phyloP scores from a whole-genome alignment of 2,329 filamentous ascomycete genomes.

The Sporothrix sp. region DNA sequence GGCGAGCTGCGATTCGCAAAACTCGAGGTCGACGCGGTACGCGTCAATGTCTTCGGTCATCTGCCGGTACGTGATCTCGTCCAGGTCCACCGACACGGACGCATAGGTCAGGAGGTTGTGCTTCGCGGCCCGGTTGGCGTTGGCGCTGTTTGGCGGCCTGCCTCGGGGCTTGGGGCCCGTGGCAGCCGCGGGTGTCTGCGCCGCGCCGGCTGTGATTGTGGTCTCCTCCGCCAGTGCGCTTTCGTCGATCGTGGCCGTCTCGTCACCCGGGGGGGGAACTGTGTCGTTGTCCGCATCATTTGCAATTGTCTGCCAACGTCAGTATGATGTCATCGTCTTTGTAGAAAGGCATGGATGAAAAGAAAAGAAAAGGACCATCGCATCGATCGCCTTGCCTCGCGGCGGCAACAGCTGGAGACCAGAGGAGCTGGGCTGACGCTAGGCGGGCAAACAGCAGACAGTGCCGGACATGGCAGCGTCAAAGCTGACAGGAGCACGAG shows the following conservation, averaged over 20 bases:
- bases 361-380: not conserved
- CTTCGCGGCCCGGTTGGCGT: not conserved
- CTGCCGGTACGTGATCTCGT: slow-evolving; percentile 28
- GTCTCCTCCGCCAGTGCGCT: not conserved
- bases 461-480: too few species aligned
- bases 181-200: not conserved
- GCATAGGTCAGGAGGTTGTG: slow-evolving; percentile 11
- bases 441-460: too few species aligned
- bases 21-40: slow-evolving; percentile 34
- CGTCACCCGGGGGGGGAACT: not conserved
- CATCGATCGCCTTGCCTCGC: too few species aligned
- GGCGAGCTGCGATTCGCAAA: slow-evolving; percentile 29
- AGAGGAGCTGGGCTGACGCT: too few species aligned
- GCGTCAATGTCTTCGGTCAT: slow-evolving; percentile 33
- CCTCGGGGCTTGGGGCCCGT: not conserved
- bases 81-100: slow-evolving; percentile 18
- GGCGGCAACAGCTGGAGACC: too few species aligned
- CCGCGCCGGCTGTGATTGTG: not conserved
- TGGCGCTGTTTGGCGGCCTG: not conserved
- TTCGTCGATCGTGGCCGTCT: too few species aligned
- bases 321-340: too few species aligned
- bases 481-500: not conserved
- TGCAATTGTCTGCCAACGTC: too few species aligned
- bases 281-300: too few species aligned
- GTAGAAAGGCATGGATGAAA: not conserved